Conservation (phyloP, 169 alveolate species). For the Plasmodium vivax region DNA sequence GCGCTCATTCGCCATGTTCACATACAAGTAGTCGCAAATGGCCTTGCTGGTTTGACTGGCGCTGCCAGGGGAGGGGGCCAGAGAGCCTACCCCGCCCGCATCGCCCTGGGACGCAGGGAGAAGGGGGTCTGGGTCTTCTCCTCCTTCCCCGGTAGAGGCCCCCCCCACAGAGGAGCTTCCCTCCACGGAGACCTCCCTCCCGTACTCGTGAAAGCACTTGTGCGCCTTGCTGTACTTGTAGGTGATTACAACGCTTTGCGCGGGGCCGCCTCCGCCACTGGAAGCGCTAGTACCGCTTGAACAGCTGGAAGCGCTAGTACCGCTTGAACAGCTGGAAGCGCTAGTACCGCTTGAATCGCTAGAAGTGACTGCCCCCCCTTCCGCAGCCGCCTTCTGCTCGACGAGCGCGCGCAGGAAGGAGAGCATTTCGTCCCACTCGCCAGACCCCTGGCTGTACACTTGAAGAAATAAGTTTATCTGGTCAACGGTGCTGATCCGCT, state of each 20-base stretch:
- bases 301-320: too few relatives aligned
- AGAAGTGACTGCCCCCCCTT: too few relatives aligned
- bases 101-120: background rate
- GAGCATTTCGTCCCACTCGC: slow-evolving; percentile 62
- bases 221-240: slow-evolving; percentile 52
- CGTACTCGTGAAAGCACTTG: slow-evolving; percentile 18
- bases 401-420: background rate
- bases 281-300: too few relatives aligned
- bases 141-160: background rate
- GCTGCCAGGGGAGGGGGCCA: background rate
- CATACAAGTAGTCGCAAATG: background rate
- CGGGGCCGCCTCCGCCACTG: background rate
- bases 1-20: background rate
- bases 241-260: slow-evolving; percentile 5
- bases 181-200: background rate
- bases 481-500: slow-evolving; percentile 7
- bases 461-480: slow-evolving; percentile 32
- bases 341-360: too few relatives aligned
- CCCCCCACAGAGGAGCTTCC: background rate
- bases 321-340: too few relatives aligned
- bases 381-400: background rate
- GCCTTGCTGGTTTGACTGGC: background rate
- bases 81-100: background rate
- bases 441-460: slow-evolving; percentile 12
- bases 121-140: background rate